Base-by-base conservation (phyloP, 768 basidiomycete genomes). In the Cantharellus anzutake region DNA sequence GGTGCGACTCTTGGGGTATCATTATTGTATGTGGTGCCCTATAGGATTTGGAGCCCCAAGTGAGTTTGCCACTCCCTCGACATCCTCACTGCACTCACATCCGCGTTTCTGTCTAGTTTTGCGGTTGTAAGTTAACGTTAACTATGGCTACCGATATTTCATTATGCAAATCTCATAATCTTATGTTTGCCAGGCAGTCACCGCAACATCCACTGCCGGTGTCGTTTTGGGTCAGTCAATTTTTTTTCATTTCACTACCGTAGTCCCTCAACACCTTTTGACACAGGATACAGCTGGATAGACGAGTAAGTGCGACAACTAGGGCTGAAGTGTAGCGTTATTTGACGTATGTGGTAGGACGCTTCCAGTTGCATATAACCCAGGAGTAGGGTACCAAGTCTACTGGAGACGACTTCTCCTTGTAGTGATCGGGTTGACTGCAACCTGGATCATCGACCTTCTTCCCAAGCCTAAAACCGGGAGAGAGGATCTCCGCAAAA, bases 371-470 rank as follows among this genome's bases (percentile, higher is more conserved):
- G 14, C 34, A 1, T 14, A 11, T 35, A 55, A 55, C 52, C 52
- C 52, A 14, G 52, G 52, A 55, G 11, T 55, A 11, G 52, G 52
- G 11, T 55, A 55, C 34, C 7, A 11, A 11, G 55, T 60, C 0
- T 60, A 56, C 41, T 60, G 60, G 60, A 34, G 55, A 4, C 59
- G 59, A 29, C 38, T 39, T 38, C 52, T 60, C 35, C 40, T 57
- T 11, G 59, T 60, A 4, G 2, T 57, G 2, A 53, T 60, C 14
- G 59, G 59, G 4, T 39, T 60, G 38, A 60, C 59, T 29, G 59
- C 55, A 14, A 51, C 52, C 35, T 60, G 52, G 52, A 53, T 60
- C 40, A 56, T 56, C 55, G 59, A 60, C 35, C 53, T 60, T 39
- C 38, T 60, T 20, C 59, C 59, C 7, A 51, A 51, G 7, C 59